Evolutionary conservation across 768 basidiomycete species (phyloP).

Genomic region (Amanita rubescens): DNA sequence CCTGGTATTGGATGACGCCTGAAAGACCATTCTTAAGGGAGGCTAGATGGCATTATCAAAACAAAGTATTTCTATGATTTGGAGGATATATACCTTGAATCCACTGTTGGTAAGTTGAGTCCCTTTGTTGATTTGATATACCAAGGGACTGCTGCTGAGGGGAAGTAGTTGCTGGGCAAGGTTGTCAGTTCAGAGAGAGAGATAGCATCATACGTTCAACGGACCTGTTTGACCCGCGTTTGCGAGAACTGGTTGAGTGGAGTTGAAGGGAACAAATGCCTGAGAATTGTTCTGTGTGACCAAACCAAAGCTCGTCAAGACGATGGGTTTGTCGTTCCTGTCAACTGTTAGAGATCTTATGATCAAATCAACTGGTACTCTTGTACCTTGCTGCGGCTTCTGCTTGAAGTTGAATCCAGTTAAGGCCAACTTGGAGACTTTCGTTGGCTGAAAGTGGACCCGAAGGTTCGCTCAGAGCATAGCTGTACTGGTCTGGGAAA

Average conservation of each 20-base stretch:
- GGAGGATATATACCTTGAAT: slow-evolving; percentile 27
- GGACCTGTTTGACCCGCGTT: background rate
- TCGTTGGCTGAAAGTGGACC: slow-evolving; percentile 45
- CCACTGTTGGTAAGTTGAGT: slow-evolving; percentile 49
- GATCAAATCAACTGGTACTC: background rate
- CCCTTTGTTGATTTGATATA: slow-evolving; percentile 45
- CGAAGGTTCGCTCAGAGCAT: slow-evolving; percentile 37
- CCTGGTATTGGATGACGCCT: slow-evolving; percentile 44
- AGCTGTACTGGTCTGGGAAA: slow-evolving; percentile 63
- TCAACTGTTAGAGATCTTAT: background rate
- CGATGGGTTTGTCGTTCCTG: slow-evolving; percentile 49
- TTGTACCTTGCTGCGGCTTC: slow-evolving; percentile 37
- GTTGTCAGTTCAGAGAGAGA: background rate
- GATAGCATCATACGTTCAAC: background rate
- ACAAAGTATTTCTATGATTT: background rate
- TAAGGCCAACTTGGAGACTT: slow-evolving; percentile 38
- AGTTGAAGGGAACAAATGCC: slow-evolving; percentile 58
- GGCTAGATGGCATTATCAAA: slow-evolving; percentile 22
- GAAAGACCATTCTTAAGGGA: slow-evolving; percentile 33
- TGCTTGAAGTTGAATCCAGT: slow-evolving; percentile 50
- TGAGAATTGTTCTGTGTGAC: slow-evolving; percentile 48
- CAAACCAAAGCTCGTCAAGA: slow-evolving; percentile 52
- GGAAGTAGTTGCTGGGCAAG: background rate
- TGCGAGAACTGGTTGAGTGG: slow-evolving; percentile 15
- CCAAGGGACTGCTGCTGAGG: slow-evolving; percentile 30